Evolutionary conservation across 352 stramenopile genomes (phyloP).

Genomic region (Phytophthora multivora): DNA sequence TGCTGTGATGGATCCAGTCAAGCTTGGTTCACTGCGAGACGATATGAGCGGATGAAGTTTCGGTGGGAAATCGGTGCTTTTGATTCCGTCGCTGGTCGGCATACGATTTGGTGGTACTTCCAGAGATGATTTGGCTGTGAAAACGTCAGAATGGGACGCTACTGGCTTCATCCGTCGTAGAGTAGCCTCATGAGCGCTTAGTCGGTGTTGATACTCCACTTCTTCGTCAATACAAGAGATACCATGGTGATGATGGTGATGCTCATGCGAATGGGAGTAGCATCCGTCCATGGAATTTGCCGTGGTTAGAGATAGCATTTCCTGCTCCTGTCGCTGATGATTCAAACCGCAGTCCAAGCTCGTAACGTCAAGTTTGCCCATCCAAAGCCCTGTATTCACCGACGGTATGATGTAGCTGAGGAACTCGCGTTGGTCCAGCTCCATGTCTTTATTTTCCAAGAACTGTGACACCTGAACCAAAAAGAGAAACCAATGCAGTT

Average conservation of each 20-base stretch:
- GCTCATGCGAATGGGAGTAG: conserved; percentile 25
- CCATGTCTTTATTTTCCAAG: conserved; percentile 83
- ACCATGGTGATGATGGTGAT: conserved; percentile 34
- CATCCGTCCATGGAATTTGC: conserved; percentile 8
- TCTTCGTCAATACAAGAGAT: conserved; percentile 17
- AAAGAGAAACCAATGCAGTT: not conserved
- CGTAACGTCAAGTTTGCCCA: conserved; percentile 27
- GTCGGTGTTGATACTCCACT: conserved; percentile 30
- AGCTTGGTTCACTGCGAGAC: conserved; percentile 44
- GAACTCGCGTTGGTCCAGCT: conserved; percentile 83
- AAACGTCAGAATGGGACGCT: conserved; percentile 34
- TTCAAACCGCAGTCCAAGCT: conserved; percentile 4
- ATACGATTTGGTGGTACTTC: not conserved
- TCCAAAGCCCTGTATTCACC: conserved; percentile 70
- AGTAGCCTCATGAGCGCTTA: conserved; percentile 19
- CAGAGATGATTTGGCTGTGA: conserved; percentile 31
- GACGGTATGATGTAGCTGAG: conserved; percentile 83
- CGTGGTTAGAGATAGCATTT: conserved; percentile 9
- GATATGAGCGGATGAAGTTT: conserved; percentile 20
- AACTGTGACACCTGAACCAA: conserved; percentile 67
- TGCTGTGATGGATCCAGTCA: conserved; percentile 26
- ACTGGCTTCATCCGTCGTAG: conserved; percentile 32
- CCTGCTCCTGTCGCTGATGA: conserved; percentile 12
- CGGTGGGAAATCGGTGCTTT: not conserved
- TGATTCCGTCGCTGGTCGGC: not conserved